These are phyloP conservation scores for Amanita exitialis DNA, from an alignment of 768 basidiomycete genomes.

Conservation along the genomic window DNA sequence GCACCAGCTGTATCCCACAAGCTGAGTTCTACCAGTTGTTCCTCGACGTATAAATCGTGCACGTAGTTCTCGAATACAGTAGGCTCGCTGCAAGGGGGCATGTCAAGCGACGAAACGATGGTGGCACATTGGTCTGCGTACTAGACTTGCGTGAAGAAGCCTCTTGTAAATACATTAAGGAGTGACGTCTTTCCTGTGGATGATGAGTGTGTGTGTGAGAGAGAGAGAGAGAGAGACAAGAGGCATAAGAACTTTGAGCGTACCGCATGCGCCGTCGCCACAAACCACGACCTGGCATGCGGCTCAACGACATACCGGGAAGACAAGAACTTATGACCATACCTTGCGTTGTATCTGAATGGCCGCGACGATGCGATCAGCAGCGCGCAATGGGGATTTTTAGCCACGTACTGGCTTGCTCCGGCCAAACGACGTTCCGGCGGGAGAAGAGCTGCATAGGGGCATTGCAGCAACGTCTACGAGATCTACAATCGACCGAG, in stretches of 20 bases:
- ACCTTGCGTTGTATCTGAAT: conserved; percentile 39
- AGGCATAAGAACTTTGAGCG: conserved; percentile 15
- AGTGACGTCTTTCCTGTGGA: conserved; percentile 71
- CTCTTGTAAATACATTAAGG: conserved; percentile 81
- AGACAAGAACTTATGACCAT: background rate
- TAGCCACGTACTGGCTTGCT: conserved; percentile 34
- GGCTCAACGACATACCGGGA: conserved; percentile 4
- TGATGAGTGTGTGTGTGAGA: conserved; percentile 8
- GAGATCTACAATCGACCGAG: background rate
- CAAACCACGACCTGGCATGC: conserved; percentile 64
- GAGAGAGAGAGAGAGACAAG: conserved; percentile 9
- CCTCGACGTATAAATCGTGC: conserved; percentile 81
- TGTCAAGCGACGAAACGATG: background rate
- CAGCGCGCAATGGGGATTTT: background rate
- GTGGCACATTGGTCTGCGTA: conserved; percentile 25
- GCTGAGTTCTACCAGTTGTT: conserved; percentile 81
- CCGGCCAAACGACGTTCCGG: conserved; percentile 45
- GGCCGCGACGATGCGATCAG: conserved; percentile 5
- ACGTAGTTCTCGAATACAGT: conserved; percentile 98
- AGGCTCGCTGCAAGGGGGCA: conserved; percentile 49
- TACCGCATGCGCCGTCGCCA: conserved; percentile 93
- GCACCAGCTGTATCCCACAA: conserved; percentile 97
- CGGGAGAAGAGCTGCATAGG: conserved; percentile 45
- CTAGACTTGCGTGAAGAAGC: conserved; percentile 95
- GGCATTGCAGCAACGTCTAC: conserved; percentile 25